These are phyloP conservation scores for Mycena chlorophos DNA, from an alignment of 768 basidiomycete species.

Conservation along the genomic window DNA sequence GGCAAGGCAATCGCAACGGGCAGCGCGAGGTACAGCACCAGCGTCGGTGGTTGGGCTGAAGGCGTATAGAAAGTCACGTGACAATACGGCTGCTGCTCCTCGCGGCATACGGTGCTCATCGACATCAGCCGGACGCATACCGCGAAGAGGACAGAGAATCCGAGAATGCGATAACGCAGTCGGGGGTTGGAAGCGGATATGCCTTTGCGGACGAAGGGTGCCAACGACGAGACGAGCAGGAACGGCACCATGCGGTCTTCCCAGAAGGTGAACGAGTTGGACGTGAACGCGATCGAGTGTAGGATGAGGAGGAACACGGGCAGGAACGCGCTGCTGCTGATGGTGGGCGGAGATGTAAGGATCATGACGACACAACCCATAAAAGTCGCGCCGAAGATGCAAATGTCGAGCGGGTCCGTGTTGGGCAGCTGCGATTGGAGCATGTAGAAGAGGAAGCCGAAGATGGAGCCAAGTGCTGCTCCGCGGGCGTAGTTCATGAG, in stretches of 20 bases:
- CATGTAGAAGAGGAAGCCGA: slow-evolving; percentile 35
- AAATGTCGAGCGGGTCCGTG: slow-evolving; percentile 50
- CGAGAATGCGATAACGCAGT: slow-evolving; percentile 74
- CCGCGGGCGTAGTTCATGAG: slow-evolving; percentile 36
- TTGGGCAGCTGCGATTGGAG: slow-evolving; percentile 41
- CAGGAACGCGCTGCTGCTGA: slow-evolving; percentile 31
- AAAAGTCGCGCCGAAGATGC: slow-evolving; percentile 50
- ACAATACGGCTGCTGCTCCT: slow-evolving; percentile 92
- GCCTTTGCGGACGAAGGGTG: slow-evolving; percentile 60
- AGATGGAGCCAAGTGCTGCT: slow-evolving; percentile 38
- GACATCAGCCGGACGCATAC: slow-evolving; percentile 74
- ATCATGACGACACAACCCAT: slow-evolving; percentile 48
- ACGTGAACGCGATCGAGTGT: slow-evolving; percentile 77
- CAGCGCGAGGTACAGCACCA: slow-evolving; percentile 58
- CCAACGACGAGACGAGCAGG: slow-evolving; percentile 66
- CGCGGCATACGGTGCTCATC: slow-evolving; percentile 84
- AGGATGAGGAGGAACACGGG: slow-evolving; percentile 55
- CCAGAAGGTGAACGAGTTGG: slow-evolving; percentile 98
- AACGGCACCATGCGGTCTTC: slow-evolving; percentile 84
- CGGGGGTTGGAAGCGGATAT: slow-evolving; percentile 66
- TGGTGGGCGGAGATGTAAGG: slow-evolving; percentile 39
- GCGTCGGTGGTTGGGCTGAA: slow-evolving; percentile 60
- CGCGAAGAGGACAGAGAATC: slow-evolving; percentile 66
- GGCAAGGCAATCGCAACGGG: slow-evolving; percentile 60
- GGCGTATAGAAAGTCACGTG: slow-evolving; percentile 87